Percentiles rank a stretch among this genome's conserved stretches.
Evolutionary conservation across 2,329 filamentous ascomycete species (phyloP).

Genomic region (Cladosporium sp.): DNA sequence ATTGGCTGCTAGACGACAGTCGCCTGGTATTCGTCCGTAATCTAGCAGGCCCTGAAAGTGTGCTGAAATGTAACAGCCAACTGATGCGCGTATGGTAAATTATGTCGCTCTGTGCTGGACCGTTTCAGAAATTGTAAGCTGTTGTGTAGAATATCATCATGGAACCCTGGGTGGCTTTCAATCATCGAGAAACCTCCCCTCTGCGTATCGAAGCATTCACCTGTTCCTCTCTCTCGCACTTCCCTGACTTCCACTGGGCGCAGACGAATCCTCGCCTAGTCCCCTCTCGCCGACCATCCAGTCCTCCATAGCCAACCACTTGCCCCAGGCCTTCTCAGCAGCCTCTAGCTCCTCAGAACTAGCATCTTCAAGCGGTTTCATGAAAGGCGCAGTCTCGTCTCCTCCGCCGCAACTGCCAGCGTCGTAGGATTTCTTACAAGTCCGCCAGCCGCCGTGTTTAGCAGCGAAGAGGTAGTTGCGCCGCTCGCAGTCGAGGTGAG

Average conservation of each 20-base stretch:
- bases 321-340: constrained; percentile 83
- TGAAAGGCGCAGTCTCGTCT: constrained; percentile 79
- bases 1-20: no score
- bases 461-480: constrained; percentile 93
- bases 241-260: neutral
- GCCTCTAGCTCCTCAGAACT: constrained; percentile 74
- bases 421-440: constrained; percentile 87
- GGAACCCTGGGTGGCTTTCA: no score
- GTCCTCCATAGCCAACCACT: constrained; percentile 95
- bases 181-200: no score
- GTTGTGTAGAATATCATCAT: no score
- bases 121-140: no score
- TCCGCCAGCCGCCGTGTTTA: constrained; percentile 86
- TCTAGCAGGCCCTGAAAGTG: no score
- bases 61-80: no score
- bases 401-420: constrained; percentile 61
- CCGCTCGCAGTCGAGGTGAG: constrained; percentile 81
- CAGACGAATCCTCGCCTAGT: neutral
- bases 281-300: constrained; percentile 93
- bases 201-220: neutral
- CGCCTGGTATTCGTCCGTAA: no score
- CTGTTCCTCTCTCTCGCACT: constrained; percentile 3
- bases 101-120: no score
- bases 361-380: constrained; percentile 69
- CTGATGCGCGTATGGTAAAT: no score